Conservation (phyloP, 768 basidiomycete genomes). For the Saitozyma sp. region DNA sequence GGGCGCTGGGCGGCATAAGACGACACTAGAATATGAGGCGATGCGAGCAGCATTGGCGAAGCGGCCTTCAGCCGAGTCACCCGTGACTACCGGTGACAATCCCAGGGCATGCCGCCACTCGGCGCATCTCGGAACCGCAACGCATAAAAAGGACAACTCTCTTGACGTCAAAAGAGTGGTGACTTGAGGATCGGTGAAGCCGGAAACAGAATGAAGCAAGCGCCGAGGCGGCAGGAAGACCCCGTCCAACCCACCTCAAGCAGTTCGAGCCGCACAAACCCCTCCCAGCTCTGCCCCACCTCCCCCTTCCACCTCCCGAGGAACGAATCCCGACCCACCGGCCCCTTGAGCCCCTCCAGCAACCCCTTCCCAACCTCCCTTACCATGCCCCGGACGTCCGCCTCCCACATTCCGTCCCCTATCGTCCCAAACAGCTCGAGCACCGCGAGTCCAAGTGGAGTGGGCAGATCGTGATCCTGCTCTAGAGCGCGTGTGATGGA, state of each 20-base stretch:
- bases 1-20: background rate
- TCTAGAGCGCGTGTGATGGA: slow-evolving; percentile 62
- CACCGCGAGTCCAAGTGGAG: slow-evolving; percentile 65
- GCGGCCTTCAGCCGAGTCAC: too few relatives aligned
- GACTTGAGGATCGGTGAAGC: too few relatives aligned
- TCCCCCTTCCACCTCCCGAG: slow-evolving; percentile 67
- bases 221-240: too few relatives aligned
- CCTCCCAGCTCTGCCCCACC: slow-evolving; percentile 76
- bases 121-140: too few relatives aligned
- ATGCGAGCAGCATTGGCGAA: too few relatives aligned
- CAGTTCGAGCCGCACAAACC: slow-evolving; percentile 62
- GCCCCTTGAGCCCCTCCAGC: slow-evolving; percentile 64
- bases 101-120: too few relatives aligned
- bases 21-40: background rate
- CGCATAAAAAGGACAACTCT: too few relatives aligned
- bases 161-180: too few relatives aligned
- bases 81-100: too few relatives aligned
- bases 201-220: too few relatives aligned
- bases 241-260: slow-evolving; percentile 61
- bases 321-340: slow-evolving; percentile 55
- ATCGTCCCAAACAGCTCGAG: slow-evolving; percentile 79
- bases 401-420: slow-evolving; percentile 57
- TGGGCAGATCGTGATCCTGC: slow-evolving; percentile 70
- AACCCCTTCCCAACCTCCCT: slow-evolving; percentile 76
- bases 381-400: slow-evolving; percentile 57